Evolutionary conservation across 768 basidiomycete genomes (phyloP), one percentile per base, ranked within the genome.

Genomic region (Basidioascus undulatus): DNA sequence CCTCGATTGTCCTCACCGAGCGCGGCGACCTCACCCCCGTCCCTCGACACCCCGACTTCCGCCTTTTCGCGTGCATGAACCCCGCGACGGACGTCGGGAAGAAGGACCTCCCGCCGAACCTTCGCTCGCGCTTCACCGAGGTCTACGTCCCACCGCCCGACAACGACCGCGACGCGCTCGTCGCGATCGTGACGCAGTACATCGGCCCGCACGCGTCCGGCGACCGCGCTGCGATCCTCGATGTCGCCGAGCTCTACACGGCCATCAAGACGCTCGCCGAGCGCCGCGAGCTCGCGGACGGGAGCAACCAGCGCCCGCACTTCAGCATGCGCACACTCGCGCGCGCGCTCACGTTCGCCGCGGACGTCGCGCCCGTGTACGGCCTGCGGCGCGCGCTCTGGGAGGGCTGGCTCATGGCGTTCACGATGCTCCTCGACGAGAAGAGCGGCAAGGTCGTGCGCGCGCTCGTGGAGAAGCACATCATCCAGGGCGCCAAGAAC

Each of bases 31-130:
- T 94, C 40, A 81, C 86, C 49, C 77, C 80, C 2, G 67, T 96
- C 23, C 74, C 76, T 37, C 76, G 92, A 0, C 92, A 98, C 56
- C 73, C 83, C 15, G 76, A 89, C 51, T 98, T 98, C 62, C 78
- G 89, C 16, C 65, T 96, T 5, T 96, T 96, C 52, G 86, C 86
- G 4, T 98, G 92, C 56, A 98, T 98, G 92, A 98, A 98, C 54
- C 92, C 92, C 5, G 92, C 92, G 0, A 98, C 87, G 4, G 92
- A 98, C 51, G 79, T 94, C 12, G 92, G 92, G 26, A 98, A 96
- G 63, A 92, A 86, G 52, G 89, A 96, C 52, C 72, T 98, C 0
- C 82, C 84, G 15, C 75, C 80, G 5, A 76, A 76, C 51, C 79
- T 96, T 37, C 74, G 87, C 27, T 70, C 76, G 9, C 72, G 79